Conservation (phyloP, 192 early-diverging fungal species). For the Coemansia sp. region DNA sequence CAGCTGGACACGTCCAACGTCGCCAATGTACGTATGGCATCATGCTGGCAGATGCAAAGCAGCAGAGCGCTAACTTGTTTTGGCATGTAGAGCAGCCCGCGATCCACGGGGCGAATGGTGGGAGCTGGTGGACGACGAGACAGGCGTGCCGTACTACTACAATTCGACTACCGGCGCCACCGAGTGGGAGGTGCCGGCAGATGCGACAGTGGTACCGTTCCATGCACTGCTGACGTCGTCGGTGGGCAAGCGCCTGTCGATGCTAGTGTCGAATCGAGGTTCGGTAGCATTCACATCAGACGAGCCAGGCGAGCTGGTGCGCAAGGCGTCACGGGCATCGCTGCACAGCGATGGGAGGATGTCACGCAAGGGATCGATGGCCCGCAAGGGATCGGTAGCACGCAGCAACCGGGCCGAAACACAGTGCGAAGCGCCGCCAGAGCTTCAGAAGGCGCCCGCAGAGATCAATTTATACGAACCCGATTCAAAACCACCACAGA, state of each 20-base stretch:
- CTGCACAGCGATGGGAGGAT: slow-evolving; percentile 34
- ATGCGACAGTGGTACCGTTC: slow-evolving; percentile 71
- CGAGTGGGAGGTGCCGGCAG: slow-evolving; percentile 80
- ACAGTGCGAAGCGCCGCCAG: background rate
- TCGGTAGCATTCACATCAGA: slow-evolving; percentile 47
- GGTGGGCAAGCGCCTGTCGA: slow-evolving; percentile 76
- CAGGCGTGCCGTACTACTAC: slow-evolving; percentile 90
- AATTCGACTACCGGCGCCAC: slow-evolving; percentile 81
- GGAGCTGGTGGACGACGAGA: slow-evolving; percentile 88
- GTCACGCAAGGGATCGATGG: slow-evolving; percentile 42
- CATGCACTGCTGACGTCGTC: slow-evolving; percentile 69
- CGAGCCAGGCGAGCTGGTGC: slow-evolving; percentile 25
- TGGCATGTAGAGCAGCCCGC: slow-evolving; percentile 59
- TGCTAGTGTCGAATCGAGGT: slow-evolving; percentile 54
- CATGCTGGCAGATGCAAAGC: too few species aligned
- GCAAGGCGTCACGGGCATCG: slow-evolving; percentile 40
- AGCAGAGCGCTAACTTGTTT: background rate
- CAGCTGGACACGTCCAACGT: slow-evolving; percentile 49
- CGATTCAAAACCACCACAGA: background rate
- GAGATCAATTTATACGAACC: background rate
- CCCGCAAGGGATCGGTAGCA: slow-evolving; percentile 1
- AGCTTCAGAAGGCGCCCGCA: too few species aligned
- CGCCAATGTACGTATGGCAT: slow-evolving; percentile 36
- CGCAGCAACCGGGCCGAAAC: background rate
- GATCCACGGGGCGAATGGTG: slow-evolving; percentile 90